A percentile compares a stretch with the other conserved stretches of the same genome.
These are phyloP conservation scores for Favolaschia claudopus DNA, from an alignment of 768 basidiomycete genomes.

Conservation along the genomic window DNA sequence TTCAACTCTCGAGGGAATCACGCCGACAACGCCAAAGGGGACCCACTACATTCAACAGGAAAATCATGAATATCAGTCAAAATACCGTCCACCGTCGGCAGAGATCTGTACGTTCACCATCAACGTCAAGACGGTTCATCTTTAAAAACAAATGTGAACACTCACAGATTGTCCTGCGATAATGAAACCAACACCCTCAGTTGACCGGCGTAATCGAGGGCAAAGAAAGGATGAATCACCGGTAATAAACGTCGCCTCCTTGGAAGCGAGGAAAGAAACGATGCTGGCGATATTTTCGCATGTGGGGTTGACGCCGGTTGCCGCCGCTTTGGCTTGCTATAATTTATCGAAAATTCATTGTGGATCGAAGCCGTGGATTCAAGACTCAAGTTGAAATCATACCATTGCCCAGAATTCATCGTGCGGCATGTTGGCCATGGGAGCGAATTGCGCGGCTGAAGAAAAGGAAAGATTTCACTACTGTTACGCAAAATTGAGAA, in stretches of 20 bases:
- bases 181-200: too few relatives aligned
- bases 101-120: constrained; percentile 5
- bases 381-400: background rate
- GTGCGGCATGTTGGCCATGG: background rate
- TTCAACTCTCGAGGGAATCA: too few relatives aligned
- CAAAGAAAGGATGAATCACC: constrained; percentile 20
- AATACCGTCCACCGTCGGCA: constrained; percentile 19
- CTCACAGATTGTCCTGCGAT: constrained; percentile 9
- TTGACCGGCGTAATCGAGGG: too few relatives aligned
- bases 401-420: background rate
- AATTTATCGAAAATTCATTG: background rate
- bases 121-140: background rate
- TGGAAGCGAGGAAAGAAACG: constrained; percentile 41
- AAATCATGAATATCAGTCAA: too few relatives aligned
- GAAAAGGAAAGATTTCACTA: background rate
- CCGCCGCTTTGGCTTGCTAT: constrained; percentile 22
- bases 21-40: too few relatives aligned
- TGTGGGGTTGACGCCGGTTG: constrained; percentile 28
- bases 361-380: background rate
- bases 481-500: background rate
- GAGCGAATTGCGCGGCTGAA: background rate
- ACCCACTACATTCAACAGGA: too few relatives aligned
- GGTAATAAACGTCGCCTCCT: constrained; percentile 38
- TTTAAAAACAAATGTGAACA: background rate
- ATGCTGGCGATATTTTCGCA: constrained; percentile 35